Conservation (phyloP, 2,329 filamentous ascomycete genomes). For the Xylaria hypoxylon region DNA sequence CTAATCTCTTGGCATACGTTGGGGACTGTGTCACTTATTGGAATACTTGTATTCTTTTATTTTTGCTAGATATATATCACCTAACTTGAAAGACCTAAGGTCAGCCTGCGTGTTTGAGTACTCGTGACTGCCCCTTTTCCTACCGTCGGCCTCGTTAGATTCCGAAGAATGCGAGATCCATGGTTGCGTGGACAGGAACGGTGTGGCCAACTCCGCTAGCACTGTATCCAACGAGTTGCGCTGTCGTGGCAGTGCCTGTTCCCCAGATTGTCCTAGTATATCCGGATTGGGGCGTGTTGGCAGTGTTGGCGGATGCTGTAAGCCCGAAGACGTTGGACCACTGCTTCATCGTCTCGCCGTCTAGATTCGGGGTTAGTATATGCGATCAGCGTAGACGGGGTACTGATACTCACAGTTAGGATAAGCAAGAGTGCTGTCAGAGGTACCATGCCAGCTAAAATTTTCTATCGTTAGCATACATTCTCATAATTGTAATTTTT, state of each 20-base stretch:
- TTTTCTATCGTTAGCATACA: conserved; percentile 14
- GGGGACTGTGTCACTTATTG: not conserved
- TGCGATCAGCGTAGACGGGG: no score
- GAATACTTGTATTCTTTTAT: not conserved
- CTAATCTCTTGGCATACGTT: not conserved
- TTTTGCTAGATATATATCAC: conserved; percentile 8
- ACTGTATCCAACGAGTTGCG: conserved; percentile 51
- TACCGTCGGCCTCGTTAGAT: conserved; percentile 26
- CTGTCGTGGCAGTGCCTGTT: conserved; percentile 45
- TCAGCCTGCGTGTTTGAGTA: not conserved
- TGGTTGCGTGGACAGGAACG: conserved; percentile 50
- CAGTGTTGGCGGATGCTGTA: conserved; percentile 47
- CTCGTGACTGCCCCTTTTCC: not conserved
- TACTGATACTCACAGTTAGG: conserved; percentile 50
- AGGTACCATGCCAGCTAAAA: conserved; percentile 59
- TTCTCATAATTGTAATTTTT: not conserved
- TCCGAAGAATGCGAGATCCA: conserved; percentile 55
- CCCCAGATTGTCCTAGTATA: conserved; percentile 56
- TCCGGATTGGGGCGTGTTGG: conserved; percentile 51
- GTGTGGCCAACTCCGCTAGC: conserved; percentile 52
- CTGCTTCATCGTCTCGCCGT: conserved; percentile 57
- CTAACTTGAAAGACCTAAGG: not conserved
- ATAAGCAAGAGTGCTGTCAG: conserved; percentile 54
- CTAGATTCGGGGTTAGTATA: conserved; percentile 38
- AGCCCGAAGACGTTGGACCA: conserved; percentile 60